Percentiles rank a stretch among this genome's conserved stretches.
Evolutionary conservation across 257 asterid species (phyloP).

Genomic region (Capsicum chinense): DNA sequence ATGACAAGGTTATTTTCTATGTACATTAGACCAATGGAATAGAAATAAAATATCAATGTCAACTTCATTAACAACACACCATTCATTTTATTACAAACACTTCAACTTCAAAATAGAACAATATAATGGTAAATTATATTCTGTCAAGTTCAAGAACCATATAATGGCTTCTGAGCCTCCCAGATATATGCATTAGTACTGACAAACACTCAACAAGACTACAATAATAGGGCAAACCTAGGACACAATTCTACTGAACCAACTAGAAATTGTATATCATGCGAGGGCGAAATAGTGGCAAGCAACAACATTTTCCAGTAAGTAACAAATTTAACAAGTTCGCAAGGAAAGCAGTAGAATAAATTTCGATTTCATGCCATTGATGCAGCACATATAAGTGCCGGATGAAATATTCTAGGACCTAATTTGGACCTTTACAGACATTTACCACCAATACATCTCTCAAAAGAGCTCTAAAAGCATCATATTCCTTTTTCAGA

Average conservation of each 20-base stretch:
- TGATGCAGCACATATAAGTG: neutral
- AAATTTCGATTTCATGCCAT: neutral
- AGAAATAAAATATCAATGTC: too few relatives aligned
- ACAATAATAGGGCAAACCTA: neutral
- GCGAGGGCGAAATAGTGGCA: neutral
- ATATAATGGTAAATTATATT: neutral
- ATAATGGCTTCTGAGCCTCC: neutral
- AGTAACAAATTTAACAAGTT: neutral
- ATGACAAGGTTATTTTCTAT: too few relatives aligned
- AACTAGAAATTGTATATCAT: neutral
- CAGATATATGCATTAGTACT: neutral
- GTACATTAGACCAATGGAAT: too few relatives aligned
- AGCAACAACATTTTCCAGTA: constrained; percentile 8
- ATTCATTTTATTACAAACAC: too few relatives aligned
- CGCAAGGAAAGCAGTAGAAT: neutral
- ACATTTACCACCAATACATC: neutral
- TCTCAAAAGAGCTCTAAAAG: neutral
- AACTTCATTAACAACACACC: too few relatives aligned
- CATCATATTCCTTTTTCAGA: neutral
- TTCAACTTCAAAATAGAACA: too few relatives aligned
- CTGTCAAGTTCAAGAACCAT: neutral
- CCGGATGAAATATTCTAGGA: neutral
- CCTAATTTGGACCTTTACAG: neutral
- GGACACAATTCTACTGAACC: neutral
- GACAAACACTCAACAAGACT: neutral